A percentile compares a stretch with the other conserved stretches of the same genome.
These are phyloP conservation scores for Aotearoamyces nothofagi DNA, from an alignment of 2,329 filamentous ascomycete species.

Conservation along the genomic window DNA sequence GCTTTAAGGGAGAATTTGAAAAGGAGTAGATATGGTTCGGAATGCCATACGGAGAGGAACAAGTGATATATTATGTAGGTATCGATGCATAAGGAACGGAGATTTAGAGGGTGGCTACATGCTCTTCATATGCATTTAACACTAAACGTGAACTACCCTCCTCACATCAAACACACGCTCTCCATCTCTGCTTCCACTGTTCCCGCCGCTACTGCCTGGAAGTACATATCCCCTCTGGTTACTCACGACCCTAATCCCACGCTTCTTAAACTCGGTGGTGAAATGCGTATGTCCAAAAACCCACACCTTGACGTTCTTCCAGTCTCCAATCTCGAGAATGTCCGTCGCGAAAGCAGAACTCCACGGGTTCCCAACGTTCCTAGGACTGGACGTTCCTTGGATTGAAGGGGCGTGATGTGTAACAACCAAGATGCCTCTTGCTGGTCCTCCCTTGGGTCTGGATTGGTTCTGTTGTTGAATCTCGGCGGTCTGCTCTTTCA, in stretches of 20 bases:
- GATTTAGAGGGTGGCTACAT: background rate
- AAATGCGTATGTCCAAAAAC: conserved; percentile 30
- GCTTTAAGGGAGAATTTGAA: no score
- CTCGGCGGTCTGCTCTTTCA: conserved; percentile 23
- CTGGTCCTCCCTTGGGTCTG: conserved; percentile 8
- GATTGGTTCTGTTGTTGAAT: conserved; percentile 6
- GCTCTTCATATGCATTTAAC: background rate
- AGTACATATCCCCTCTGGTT: conserved; percentile 28
- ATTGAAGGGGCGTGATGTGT: conserved; percentile 43
- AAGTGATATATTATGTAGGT: no score
- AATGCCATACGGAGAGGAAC: no score
- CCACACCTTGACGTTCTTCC: conserved; percentile 25
- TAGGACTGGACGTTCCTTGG: conserved; percentile 30
- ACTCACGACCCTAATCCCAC: conserved; percentile 21
- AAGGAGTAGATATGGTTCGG: no score
- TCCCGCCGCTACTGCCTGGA: conserved; percentile 6
- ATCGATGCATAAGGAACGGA: no score
- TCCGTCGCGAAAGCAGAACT: conserved; percentile 37
- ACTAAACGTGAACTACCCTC: conserved; percentile 1
- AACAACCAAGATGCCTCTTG: conserved; percentile 34
- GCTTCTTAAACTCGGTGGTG: conserved; percentile 23
- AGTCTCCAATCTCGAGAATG: conserved; percentile 19
- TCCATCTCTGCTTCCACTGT: background rate
- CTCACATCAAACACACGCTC: background rate
- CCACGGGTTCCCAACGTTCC: conserved; percentile 30